A percentile compares a stretch with the other conserved stretches of the same genome.
These are phyloP conservation scores for Phytophthora cryptogea DNA, from an alignment of 352 stramenopile species.

Conservation along the genomic window DNA sequence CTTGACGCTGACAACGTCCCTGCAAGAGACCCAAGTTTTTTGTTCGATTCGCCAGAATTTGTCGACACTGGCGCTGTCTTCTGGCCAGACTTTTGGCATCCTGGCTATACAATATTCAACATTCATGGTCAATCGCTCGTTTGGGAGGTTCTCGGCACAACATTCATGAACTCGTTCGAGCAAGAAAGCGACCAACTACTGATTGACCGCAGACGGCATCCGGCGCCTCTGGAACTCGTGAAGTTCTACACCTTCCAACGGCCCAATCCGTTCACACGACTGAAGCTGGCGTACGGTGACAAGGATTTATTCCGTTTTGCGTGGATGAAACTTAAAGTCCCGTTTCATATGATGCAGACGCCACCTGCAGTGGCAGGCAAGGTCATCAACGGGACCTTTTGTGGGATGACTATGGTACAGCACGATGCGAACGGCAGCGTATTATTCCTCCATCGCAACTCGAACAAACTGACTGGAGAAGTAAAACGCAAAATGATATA, in stretches of 20 bases:
- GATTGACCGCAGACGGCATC: slow-evolving; percentile 42
- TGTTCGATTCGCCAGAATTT: slow-evolving; percentile 51
- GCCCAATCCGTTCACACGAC: slow-evolving; percentile 39
- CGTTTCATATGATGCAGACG: slow-evolving; percentile 56
- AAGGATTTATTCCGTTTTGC: slow-evolving; percentile 62
- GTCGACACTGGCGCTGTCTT: slow-evolving; percentile 44
- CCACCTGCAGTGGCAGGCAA: slow-evolving; percentile 32
- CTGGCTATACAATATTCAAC: slow-evolving; percentile 53
- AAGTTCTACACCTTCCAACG: slow-evolving; percentile 47
- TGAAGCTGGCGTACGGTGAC: slow-evolving; percentile 54
- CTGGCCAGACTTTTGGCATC: slow-evolving; percentile 28
- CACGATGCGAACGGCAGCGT: slow-evolving; percentile 34
- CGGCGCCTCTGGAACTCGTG: slow-evolving; percentile 36
- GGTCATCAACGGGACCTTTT: slow-evolving; percentile 5
- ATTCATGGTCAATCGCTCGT: slow-evolving; percentile 51
- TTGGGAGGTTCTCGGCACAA: slow-evolving; percentile 50
- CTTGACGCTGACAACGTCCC: slow-evolving; percentile 61
- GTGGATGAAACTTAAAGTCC: slow-evolving; percentile 46
- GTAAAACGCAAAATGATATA: slow-evolving; percentile 22
- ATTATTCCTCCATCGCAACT: slow-evolving; percentile 56
- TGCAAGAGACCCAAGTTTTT: slow-evolving; percentile 42
- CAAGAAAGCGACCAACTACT: slow-evolving; percentile 65
- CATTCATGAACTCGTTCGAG: slow-evolving; percentile 62
- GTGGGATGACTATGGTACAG: slow-evolving; percentile 56
- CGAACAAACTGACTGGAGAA: slow-evolving; percentile 41